Evolutionary conservation across 2,329 filamentous ascomycete species (phyloP), one percentile per base, ranked within the genome.

Genomic region (Penicillium nordicum): DNA sequence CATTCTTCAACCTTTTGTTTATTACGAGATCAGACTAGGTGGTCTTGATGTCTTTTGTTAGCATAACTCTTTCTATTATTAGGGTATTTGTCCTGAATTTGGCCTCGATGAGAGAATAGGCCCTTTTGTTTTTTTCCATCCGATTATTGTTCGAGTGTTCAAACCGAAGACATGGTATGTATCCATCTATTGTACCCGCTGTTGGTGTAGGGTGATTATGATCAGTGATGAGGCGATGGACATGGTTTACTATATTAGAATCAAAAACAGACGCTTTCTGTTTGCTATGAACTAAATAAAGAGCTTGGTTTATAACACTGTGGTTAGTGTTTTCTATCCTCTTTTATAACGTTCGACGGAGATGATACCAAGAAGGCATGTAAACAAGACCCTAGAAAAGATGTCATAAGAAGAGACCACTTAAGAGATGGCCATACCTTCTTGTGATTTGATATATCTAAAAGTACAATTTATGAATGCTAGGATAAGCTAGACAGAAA

Each of bases 391-490:
- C 5, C 9, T 27, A 43, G 38, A 43, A 43, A 46, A 27, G 9
- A 34, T 38, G 21, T 27, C 43, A 25, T 40, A 41, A 49, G 12
- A 30, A 42, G 29, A 55, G 40, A 11, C 45, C 38, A 44, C 25
- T 43, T 21, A 7, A 21, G 6, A 16, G 12, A 14, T 57, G n/a
- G 44, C 60, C 30, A 16, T 64, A 57, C 44, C 43, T 54, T 46
- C 47, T 27, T 50, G 32, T 50, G 53, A 62, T 56, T 56, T 47
- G 47, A 63, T 60, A 63, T 62, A 57, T 60, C 60, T 66, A 67
- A 59, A 64, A 67, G 61, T 67, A 67, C 67, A 70, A 65, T 64
- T 67, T 65, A 65, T 66, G 40, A 47, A 50, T 57, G 49, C 57
- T 49, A 58, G 37, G 45, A 52, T 49, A 54, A 57, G 50, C 54